Percentiles rank a stretch among this genome's conserved stretches.
Evolutionary conservation across 2,329 filamentous ascomycete genomes (phyloP).

Genomic region (Rhinocladiella mackenziei): DNA sequence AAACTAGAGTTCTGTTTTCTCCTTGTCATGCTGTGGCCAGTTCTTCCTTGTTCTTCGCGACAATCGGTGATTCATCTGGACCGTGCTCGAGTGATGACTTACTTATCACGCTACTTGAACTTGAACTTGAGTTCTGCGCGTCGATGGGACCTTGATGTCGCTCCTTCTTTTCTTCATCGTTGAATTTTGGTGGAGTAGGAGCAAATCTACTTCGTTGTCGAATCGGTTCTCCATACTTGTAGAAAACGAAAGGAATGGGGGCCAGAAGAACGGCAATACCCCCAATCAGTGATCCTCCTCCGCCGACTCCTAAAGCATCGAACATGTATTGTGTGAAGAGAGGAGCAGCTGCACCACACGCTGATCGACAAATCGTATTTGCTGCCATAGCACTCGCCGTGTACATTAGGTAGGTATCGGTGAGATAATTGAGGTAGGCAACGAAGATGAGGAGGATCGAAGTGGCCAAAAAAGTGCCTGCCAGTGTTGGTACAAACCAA

Average conservation of each 20-base stretch:
- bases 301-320: slow-evolving; percentile 43
- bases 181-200: slow-evolving; percentile 25
- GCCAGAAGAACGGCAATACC: slow-evolving; percentile 45
- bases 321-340: slow-evolving; percentile 49
- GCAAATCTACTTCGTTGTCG: slow-evolving; percentile 49
- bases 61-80: too few relatives aligned
- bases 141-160: not conserved
- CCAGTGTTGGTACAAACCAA: slow-evolving; percentile 47
- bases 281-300: slow-evolving; percentile 45
- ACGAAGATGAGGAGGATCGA: slow-evolving; percentile 43
- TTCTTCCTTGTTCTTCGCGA: too few relatives aligned
- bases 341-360: slow-evolving; percentile 47
- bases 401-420: slow-evolving; percentile 44
- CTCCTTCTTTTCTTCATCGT: slow-evolving; percentile 21
- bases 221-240: slow-evolving; percentile 42
- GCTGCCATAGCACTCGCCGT: slow-evolving; percentile 44
- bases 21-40: too few relatives aligned
- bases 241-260: slow-evolving; percentile 45
- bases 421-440: slow-evolving; percentile 41
- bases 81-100: too few relatives aligned
- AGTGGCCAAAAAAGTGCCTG: slow-evolving; percentile 42
- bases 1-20: too few relatives aligned
- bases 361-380: slow-evolving; percentile 45
- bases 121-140: slow-evolving; percentile 4
- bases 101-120: too few relatives aligned